Base-by-base conservation (phyloP, 495 filamentous ascomycete species). In the Neurospora sp. region DNA sequence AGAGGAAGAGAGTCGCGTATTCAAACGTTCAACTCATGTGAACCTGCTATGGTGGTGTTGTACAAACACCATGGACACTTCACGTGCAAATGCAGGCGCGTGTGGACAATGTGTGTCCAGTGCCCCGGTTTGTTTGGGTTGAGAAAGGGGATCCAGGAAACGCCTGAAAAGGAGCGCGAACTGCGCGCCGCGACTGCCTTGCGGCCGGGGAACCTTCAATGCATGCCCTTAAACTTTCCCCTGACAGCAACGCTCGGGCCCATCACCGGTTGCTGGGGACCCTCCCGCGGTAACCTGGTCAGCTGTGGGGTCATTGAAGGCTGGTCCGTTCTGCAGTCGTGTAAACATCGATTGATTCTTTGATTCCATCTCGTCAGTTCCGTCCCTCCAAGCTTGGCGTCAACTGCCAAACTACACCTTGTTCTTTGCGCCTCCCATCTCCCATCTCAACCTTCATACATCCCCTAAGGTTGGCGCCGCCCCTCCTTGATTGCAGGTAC, bases 1-100 rank as follows among this genome's bases (percentile, higher is more conserved):
- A 47, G n/a, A 22, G n/a, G n/a, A 22, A 22, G n/a, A 47, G 39
- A 65, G 70, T 45, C 75, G 77, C 73, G 76, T 76, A 16, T n/a
- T 69, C 70, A 59, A 14, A 12, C 22, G 5, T 61, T 31, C 10
- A 61, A 22, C 45, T 22, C 22, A 7, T 31, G 2, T 61, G 47
- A 59, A 59, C 53, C 5, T 59, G 47, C 47, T 59, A 31, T 31
- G 47, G 47, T 27, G 22, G 47, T 59, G 47, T 59, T 31, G 22
- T 59, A 59, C 47, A 59, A 31, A 59, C 41, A 44, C 16, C 16
- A 44, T 44, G 41, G 41, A 44, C 41, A 44, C 47, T 59, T 59
- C 47, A 59, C 47, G 47, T 59, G 47, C 53, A 61, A 16, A 27
- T 61, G 22, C 53, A 61, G 53, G 22, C 53, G 53, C 22, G 22